phyloP scores from a whole-genome alignment of 768 basidiomycete genomes.

The Floccularia luteovirens region DNA sequence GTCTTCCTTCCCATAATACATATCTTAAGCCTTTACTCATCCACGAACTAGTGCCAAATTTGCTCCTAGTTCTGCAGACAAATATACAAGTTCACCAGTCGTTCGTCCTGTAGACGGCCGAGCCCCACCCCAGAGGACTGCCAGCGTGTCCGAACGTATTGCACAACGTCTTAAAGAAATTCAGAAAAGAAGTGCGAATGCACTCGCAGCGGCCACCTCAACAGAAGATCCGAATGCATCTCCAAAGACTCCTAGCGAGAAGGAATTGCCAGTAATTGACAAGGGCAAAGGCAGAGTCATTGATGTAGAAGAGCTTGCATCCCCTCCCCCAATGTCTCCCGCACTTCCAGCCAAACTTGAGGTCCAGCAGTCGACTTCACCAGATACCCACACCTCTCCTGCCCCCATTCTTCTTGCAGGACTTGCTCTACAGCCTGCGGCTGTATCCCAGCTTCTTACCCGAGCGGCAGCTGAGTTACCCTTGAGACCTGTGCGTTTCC shows the following conservation, averaged over 20 bases:
- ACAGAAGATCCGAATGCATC: constrained; percentile 22
- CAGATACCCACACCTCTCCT: constrained; percentile 27
- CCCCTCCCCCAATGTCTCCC: constrained; percentile 62
- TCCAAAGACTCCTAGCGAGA: constrained; percentile 21
- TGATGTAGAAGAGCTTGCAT: constrained; percentile 32
- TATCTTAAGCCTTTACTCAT: constrained; percentile 8
- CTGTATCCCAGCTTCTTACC: constrained; percentile 61
- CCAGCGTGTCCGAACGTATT: constrained; percentile 85
- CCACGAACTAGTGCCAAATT: constrained; percentile 64
- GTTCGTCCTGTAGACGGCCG: constrained; percentile 52
- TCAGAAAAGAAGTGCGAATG: constrained; percentile 46
- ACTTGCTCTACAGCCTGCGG: constrained; percentile 53
- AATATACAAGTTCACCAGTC: constrained; percentile 77
- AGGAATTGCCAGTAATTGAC: constrained; percentile 53
- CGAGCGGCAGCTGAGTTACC: constrained; percentile 70
- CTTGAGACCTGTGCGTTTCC: constrained; percentile 65
- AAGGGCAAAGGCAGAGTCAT: constrained; percentile 75
- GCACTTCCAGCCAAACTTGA: constrained; percentile 43
- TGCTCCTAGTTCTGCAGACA: constrained; percentile 70
- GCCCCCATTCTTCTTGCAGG: constrained; percentile 71
- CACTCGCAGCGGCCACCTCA: constrained; percentile 20
- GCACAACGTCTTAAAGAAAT: constrained; percentile 76
- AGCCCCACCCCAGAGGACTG: constrained; percentile 50
- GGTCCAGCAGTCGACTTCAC: constrained; percentile 17
- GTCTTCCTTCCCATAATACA: constrained; percentile 10